Evolutionary conservation across 495 filamentous ascomycete species (phyloP).

Genomic region (Neurospora sp.): DNA sequence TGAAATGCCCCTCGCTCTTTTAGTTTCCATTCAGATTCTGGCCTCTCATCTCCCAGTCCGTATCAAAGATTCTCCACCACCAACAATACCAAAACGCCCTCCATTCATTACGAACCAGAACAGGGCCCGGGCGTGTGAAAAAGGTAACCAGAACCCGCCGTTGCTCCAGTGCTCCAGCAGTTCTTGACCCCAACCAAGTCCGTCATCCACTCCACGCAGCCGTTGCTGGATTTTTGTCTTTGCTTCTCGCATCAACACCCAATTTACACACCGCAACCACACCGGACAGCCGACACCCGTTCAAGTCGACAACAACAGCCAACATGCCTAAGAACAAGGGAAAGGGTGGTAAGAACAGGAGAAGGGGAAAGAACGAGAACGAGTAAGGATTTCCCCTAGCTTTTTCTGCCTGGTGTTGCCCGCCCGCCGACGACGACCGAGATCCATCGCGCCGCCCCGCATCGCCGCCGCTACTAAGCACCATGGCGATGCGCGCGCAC

Average conservation of each 20-base stretch:
- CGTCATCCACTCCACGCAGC: neutral
- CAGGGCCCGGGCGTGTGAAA: neutral
- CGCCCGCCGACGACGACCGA: neutral
- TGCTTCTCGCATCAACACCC: neutral
- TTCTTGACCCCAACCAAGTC: neutral
- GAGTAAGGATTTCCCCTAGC: constrained; percentile 20
- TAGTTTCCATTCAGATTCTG: neutral
- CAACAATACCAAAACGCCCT: neutral
- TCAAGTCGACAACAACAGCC: neutral
- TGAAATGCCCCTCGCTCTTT: neutral
- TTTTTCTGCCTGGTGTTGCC: neutral
- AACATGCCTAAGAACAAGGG: constrained; percentile 26
- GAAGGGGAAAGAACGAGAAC: constrained; percentile 99
- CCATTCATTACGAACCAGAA: neutral
- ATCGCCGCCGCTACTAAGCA: neutral
- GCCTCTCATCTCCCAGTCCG: neutral
- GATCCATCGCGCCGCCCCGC: neutral
- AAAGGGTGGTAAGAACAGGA: constrained; percentile 95
- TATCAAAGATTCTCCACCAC: neutral
- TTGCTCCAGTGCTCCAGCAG: neutral
- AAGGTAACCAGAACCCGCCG: neutral
- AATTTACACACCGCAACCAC: neutral
- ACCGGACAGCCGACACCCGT: neutral
- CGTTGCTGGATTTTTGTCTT: neutral
- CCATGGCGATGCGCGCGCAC: neutral